These are phyloP conservation scores for Saururus chinensis DNA, from an alignment of 164 flowering plant species.

Conservation along the genomic window DNA sequence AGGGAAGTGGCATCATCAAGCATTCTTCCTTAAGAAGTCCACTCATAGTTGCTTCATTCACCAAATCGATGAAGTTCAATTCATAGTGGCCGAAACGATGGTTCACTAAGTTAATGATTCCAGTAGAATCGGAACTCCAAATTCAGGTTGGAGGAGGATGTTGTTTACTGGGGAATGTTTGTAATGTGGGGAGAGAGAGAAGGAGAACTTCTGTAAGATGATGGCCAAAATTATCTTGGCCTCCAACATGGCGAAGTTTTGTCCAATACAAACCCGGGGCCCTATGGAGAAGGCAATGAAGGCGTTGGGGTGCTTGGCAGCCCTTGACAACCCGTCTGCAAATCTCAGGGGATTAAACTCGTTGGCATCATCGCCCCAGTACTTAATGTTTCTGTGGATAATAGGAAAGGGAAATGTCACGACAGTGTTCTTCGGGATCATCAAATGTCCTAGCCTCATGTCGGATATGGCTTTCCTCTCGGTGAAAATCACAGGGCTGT, in stretches of 20 bases:
- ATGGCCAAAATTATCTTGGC: constrained; percentile 22
- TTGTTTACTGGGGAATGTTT: constrained; percentile 21
- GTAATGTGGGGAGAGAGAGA: constrained; percentile 21
- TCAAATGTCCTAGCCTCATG: constrained; percentile 17
- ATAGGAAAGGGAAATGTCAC: constrained; percentile 12
- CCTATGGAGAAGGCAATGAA: constrained; percentile 21
- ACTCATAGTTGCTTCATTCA: too few relatives aligned
- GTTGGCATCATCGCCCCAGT: constrained; percentile 35
- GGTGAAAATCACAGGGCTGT: constrained; percentile 17
- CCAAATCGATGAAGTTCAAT: too few relatives aligned
- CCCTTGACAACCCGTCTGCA: constrained; percentile 21
- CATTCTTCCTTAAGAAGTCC: too few relatives aligned
- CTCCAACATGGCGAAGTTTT: constrained; percentile 27
- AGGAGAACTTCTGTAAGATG: constrained; percentile 23
- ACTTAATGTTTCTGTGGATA: constrained; percentile 16
- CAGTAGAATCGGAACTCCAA: constrained; percentile 17
- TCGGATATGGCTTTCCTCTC: constrained; percentile 10
- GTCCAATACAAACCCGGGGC: constrained; percentile 25
- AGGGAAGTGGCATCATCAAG: too few relatives aligned
- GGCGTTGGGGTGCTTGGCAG: constrained; percentile 31
- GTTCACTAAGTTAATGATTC: background rate
- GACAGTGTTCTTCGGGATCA: constrained; percentile 17
- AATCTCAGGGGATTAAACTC: constrained; percentile 33
- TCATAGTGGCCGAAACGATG: too few relatives aligned
- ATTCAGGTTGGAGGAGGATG: constrained; percentile 22